These are phyloP conservation scores for Astraeus odoratus DNA, from an alignment of 768 basidiomycete species.

Conservation along the genomic window DNA sequence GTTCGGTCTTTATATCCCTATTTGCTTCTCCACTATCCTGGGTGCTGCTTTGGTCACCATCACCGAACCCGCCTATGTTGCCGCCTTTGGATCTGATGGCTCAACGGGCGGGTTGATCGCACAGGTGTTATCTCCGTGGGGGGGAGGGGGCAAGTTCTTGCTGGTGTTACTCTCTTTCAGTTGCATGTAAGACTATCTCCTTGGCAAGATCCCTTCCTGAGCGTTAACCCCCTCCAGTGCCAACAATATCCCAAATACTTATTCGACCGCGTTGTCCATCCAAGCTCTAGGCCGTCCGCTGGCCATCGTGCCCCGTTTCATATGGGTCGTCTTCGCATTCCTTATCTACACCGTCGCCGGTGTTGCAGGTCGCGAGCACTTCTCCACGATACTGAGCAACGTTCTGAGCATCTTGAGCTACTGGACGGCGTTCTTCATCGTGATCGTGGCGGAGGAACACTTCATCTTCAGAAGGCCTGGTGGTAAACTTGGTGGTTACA, in stretches of 20 bases:
- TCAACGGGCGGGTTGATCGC: constrained; percentile 39
- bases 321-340: constrained; percentile 40
- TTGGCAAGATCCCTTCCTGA: too few species aligned
- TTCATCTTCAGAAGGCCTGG: constrained; percentile 36
- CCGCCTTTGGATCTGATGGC: constrained; percentile 32
- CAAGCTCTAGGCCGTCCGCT: constrained; percentile 39
- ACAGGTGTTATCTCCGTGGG: constrained; percentile 39
- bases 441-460: constrained; percentile 41
- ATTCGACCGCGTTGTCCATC: constrained; percentile 41
- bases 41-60: constrained; percentile 39
- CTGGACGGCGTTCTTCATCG: constrained; percentile 42
- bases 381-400: constrained; percentile 36
- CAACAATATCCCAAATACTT: constrained; percentile 38
- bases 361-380: constrained; percentile 38
- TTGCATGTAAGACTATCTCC: constrained; percentile 28
- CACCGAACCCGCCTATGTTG: constrained; percentile 31
- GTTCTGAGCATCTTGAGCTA: constrained; percentile 38
- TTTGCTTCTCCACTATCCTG: constrained; percentile 30
- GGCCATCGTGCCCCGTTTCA: constrained; percentile 36
- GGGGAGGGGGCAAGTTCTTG: constrained; percentile 35
- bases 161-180: constrained; percentile 37
- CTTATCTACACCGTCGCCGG: constrained; percentile 33
- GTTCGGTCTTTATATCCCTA: constrained; percentile 44
- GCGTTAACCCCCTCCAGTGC: constrained; percentile 16
- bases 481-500: constrained; percentile 43